Conservation (phyloP, 441 rosid genomes). For the Gossypium schwendimanii region DNA sequence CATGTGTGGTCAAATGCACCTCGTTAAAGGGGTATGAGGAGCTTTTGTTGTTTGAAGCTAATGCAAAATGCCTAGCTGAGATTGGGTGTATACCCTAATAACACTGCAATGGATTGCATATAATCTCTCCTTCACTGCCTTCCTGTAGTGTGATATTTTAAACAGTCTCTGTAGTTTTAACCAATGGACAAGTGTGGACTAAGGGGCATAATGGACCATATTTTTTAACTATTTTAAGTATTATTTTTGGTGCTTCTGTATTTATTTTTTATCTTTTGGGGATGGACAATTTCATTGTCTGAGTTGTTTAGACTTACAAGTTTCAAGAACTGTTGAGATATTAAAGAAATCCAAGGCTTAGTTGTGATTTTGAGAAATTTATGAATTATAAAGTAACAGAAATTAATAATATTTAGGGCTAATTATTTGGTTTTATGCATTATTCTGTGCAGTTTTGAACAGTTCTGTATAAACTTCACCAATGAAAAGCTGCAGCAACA, state of each 20-base stretch:
- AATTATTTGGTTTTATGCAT: neutral
- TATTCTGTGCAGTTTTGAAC: slow-evolving; percentile 52
- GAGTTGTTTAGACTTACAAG: slow-evolving; percentile 6
- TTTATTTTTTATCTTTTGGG: neutral
- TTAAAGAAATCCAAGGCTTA: neutral
- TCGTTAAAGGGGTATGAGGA: neutral
- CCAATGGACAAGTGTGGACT: neutral
- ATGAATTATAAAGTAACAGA: neutral
- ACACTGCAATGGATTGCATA: neutral
- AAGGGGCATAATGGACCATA: neutral
- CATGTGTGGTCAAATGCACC: neutral
- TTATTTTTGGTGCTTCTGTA: neutral
- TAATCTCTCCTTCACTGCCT: neutral
- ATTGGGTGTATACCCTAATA: neutral
- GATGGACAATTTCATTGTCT: neutral
- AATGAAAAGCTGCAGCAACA: slow-evolving; percentile 72
- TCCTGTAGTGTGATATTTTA: neutral
- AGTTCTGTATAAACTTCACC: slow-evolving; percentile 61
- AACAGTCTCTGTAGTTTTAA: neutral
- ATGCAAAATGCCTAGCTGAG: neutral
- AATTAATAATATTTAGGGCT: neutral
- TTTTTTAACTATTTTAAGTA: neutral
- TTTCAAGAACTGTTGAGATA: neutral
- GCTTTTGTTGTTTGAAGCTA: neutral
- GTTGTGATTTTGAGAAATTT: neutral